Percentiles rank a stretch among this genome's conserved stretches.
These are phyloP conservation scores for Cryptosporidium ubiquitum DNA, from an alignment of 169 alveolate species.

Conservation along the genomic window DNA sequence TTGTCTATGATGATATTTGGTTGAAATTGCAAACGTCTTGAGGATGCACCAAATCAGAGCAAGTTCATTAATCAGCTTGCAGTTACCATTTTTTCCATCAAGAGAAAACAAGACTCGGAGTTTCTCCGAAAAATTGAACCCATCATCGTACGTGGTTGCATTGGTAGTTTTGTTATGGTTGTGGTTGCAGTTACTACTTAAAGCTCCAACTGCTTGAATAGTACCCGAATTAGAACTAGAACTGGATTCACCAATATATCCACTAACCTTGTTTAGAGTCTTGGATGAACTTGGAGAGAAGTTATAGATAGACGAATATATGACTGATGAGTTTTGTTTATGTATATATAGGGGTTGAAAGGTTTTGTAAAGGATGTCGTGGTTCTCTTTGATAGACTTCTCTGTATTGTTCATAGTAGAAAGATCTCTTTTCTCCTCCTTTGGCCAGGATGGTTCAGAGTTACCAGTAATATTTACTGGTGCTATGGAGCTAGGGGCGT, in stretches of 20 bases:
- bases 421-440: background rate
- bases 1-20: slow-evolving; percentile 72
- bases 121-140: background rate
- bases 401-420: background rate
- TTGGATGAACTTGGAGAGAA: slow-evolving; percentile 20
- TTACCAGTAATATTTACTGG: background rate
- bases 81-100: background rate
- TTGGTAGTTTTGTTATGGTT: background rate
- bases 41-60: slow-evolving; percentile 71
- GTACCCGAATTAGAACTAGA: background rate
- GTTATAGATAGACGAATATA: background rate
- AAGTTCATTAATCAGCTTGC: slow-evolving; percentile 18
- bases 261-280: background rate
- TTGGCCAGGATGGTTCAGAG: background rate
- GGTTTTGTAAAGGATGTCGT: background rate
- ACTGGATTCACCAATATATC: background rate
- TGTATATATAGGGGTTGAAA: background rate
- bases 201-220: background rate
- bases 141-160: background rate
- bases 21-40: slow-evolving; percentile 56
- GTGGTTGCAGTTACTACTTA: background rate
- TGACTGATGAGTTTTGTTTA: background rate
- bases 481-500: background rate
- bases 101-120: slow-evolving; percentile 6
- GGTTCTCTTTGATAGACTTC: background rate